Base-by-base conservation (phyloP, 768 basidiomycete species). In the Cystobasidiopsis lactophilus region DNA sequence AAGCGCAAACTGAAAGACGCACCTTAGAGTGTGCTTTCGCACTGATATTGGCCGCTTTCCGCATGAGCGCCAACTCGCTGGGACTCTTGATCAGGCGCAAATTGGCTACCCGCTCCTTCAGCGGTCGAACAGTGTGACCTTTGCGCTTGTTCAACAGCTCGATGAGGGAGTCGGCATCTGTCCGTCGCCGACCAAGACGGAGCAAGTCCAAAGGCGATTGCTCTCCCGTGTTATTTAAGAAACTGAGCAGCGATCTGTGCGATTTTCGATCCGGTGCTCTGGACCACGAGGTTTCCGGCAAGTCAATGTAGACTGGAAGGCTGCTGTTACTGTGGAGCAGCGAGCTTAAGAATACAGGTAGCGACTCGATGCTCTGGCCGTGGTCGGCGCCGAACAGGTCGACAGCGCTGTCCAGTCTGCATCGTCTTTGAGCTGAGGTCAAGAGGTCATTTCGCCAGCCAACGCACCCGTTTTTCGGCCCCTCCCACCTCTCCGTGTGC, bases 401-500 rank as follows among this genome's bases (percentile, higher is more conserved):
- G 47, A 75, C 69, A 0, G 77, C 78, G 30, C 82, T 80, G 4
- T 73, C 69, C 29, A 78, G 69, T 27, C 79, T 73, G 13, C 85
- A 83, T 43, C 75, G 73, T n/a, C n/a, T n/a, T n/a, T n/a, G n/a
- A n/a, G n/a, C n/a, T n/a, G n/a, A n/a, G n/a, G n/a, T n/a, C n/a
- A n/a, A n/a, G n/a, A n/a, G n/a, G n/a, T n/a, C n/a, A n/a, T n/a
- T n/a, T n/a, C n/a, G n/a, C n/a, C n/a, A n/a, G n/a, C n/a, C n/a
- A n/a, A n/a, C n/a, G n/a, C n/a, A n/a, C n/a, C n/a, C n/a, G n/a
- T n/a, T n/a, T n/a, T n/a, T n/a, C 35, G 85, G 77, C 11, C 93
- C 93, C 40, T 91, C 84, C 93, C 93, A 98, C 59, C 82, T 77
- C 63, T 86, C 85, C 60, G 80, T 79, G 16, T 72, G 70, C 0